Base-by-base conservation (phyloP, 2,329 filamentous ascomycete genomes). In the Botrytis sinoallii region DNA sequence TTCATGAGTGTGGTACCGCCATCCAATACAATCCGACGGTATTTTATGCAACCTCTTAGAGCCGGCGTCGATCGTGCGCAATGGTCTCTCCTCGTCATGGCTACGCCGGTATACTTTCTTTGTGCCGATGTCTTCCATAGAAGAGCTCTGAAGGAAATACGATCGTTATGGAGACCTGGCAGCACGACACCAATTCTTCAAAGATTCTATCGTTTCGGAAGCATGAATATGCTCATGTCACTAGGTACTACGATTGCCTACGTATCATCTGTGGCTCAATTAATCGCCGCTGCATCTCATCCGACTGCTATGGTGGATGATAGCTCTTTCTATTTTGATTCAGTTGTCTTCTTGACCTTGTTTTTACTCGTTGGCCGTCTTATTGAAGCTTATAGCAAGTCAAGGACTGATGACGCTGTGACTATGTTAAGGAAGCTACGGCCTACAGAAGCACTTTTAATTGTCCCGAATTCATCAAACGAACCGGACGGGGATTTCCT, bases 151-250 rank as follows among this genome's bases (percentile, higher is more conserved):
- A 96, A 94, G 81, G 95, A 97, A 79, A 84, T 98, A 20, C 86
- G 86, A 75, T 87, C 90, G 0, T 85, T 97, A 76, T 98, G 95
- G 95, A 88, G 92, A 35, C 89, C 85, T 3, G 88, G 90, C 42
- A 97, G 93, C 80, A 89, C 87, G 55, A 91, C 91, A 1, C 92
- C 93, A 0, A 81, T 97, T 6, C 78, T 93, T 25, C 88, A 91
- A 77, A 87, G 95, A 22, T 95, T 98, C 79, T 94, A 94, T 81
- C 90, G 92, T n/a, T 98, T 98, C 79, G 95, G 95, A 14, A 97
- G 94, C 84, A 98, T 98, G 95, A 97, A 97, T 80, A 92, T 97
- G 84, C 87, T 98, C 74, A 95, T 98, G 83, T 96, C 92, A 12
- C 86, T 97, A 3, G 95, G 94, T 9, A 97, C 95, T 0, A 92